These are phyloP conservation scores for Acanthamoeba divionensis DNA, from an alignment of 208 protist genomes.

Conservation along the genomic window DNA sequence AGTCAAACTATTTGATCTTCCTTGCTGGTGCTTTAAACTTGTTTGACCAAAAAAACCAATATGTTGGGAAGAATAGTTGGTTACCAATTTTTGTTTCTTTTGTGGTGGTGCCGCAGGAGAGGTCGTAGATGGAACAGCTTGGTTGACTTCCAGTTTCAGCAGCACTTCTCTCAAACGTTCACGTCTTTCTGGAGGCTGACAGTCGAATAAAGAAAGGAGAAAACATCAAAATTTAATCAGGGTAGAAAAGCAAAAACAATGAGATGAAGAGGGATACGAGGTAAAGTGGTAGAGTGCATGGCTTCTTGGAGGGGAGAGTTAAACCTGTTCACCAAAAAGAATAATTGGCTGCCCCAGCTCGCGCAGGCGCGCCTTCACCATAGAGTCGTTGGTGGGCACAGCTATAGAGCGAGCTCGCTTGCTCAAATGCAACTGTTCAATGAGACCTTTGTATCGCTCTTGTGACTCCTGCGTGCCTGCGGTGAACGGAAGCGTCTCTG, in stretches of 20 bases:
- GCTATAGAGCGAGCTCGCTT: slow-evolving; percentile 64
- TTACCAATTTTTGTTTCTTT: slow-evolving; percentile 36
- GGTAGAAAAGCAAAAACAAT: background rate
- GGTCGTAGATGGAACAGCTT: slow-evolving; percentile 20
- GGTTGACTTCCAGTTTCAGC: background rate
- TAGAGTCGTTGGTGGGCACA: slow-evolving; percentile 73
- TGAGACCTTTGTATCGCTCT: background rate
- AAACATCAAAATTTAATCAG: background rate
- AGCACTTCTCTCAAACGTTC: slow-evolving; percentile 60
- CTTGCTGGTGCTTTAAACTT: too few species aligned
- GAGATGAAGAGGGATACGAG: background rate
- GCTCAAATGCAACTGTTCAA: slow-evolving; percentile 29
- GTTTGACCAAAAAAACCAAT: too few species aligned
- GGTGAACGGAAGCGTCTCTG: background rate
- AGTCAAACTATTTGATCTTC: too few species aligned
- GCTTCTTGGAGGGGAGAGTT: too few species aligned
- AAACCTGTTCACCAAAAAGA: slow-evolving; percentile 73
- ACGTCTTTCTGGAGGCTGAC: slow-evolving; percentile 63
- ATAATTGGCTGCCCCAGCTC: slow-evolving; percentile 74
- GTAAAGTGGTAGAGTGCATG: too few species aligned
- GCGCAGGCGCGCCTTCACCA: slow-evolving; percentile 66
- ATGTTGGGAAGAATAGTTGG: background rate
- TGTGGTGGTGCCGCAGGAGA: background rate
- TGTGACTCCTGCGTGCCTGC: background rate
- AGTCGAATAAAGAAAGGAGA: background rate